Percentiles rank a stretch among this genome's conserved stretches.
Evolutionary conservation across 768 basidiomycete genomes (phyloP).

Genomic region (Lactarius akahatsu): DNA sequence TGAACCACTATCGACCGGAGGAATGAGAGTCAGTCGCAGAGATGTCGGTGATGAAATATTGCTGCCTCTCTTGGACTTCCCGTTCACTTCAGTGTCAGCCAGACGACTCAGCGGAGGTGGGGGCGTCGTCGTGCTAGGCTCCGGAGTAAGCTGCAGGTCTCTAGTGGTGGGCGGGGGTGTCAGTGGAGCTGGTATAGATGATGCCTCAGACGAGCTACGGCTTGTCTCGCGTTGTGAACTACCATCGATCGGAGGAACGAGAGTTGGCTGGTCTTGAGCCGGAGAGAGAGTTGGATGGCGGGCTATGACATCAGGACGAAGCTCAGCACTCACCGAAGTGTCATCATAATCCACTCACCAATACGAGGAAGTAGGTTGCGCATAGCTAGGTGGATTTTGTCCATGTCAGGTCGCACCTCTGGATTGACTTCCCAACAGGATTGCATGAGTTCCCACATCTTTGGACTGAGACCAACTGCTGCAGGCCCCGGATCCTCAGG

Average conservation of each 20-base stretch:
- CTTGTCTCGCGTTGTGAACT: background rate
- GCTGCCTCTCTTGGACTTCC: background rate
- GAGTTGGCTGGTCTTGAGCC: background rate
- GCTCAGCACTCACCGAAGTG: background rate
- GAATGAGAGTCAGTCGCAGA: background rate
- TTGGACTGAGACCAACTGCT: conserved; percentile 11
- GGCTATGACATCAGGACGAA: conserved; percentile 1
- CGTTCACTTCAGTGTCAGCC: background rate
- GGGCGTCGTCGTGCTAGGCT: background rate
- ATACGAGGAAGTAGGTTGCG: background rate
- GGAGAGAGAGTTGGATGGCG: background rate
- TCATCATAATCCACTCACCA: background rate
- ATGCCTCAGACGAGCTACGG: background rate
- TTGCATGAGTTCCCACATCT: conserved; percentile 25
- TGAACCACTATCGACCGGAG: background rate
- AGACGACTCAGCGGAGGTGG: background rate
- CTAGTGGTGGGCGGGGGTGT: background rate
- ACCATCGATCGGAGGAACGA: background rate
- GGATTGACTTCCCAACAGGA: conserved; percentile 16
- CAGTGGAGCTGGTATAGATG: background rate
- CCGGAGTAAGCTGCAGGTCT: background rate
- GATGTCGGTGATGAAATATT: background rate
- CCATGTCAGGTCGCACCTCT: conserved; percentile 15
- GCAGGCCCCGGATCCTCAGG: conserved; percentile 9
- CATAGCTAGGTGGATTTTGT: background rate